These are phyloP conservation scores for Pythium utonaiense DNA, from an alignment of 352 stramenopile genomes.

Conservation along the genomic window DNA sequence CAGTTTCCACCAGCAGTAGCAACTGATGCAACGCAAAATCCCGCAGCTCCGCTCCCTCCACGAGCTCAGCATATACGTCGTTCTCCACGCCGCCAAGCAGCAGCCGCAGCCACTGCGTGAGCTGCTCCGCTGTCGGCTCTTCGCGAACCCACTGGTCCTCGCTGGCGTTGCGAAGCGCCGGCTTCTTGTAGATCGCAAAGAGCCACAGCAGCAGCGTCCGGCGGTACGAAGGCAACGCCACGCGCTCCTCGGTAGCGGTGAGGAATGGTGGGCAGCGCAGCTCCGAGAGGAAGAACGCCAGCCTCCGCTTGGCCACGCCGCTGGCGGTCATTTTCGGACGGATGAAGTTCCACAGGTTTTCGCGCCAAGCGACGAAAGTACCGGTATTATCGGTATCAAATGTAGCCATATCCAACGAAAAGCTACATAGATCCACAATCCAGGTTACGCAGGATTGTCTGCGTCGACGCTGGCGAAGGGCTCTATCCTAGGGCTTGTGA, in stretches of 20 bases:
- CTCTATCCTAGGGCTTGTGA: conserved; percentile 1
- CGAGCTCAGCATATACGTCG: conserved; percentile 26
- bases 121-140: conserved; percentile 28
- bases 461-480: not conserved
- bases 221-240: conserved; percentile 19
- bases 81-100: conserved; percentile 28
- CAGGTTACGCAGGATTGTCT: not conserved
- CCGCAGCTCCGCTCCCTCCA: conserved; percentile 7
- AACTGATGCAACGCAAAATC: conserved; percentile 1
- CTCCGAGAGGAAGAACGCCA: conserved; percentile 22
- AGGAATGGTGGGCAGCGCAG: conserved; percentile 42
- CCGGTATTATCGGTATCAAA: conserved; percentile 9
- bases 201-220: conserved; percentile 43
- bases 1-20: conserved; percentile 27
- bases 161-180: conserved; percentile 23
- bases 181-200: conserved; percentile 32
- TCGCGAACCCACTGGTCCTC: conserved; percentile 30
- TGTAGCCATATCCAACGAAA: conserved; percentile 11
- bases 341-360: conserved; percentile 3
- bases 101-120: conserved; percentile 33
- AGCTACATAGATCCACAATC: not conserved
- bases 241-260: conserved; percentile 3
- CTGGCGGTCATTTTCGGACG: not conserved
- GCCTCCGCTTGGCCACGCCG: conserved; percentile 7
- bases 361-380: conserved; percentile 11